Conservation (phyloP, 306 rosid species). For the Cyclanthera cordifolia region DNA sequence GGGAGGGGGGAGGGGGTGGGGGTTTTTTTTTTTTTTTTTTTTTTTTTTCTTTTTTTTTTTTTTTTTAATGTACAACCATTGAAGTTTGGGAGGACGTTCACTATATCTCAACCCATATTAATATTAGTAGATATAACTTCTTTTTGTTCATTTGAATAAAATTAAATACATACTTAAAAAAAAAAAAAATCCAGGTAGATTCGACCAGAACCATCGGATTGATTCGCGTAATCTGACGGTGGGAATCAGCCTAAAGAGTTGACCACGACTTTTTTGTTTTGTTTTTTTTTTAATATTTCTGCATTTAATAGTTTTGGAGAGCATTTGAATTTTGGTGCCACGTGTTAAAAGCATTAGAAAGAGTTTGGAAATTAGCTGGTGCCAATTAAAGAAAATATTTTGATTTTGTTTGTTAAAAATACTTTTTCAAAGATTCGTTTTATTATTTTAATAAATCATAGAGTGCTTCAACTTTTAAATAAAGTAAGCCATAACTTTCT, state of each 20-base stretch:
- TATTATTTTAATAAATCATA: neutral
- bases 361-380: constrained; percentile 14
- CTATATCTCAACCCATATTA: too few relatives aligned
- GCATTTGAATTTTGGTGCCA: constrained; percentile 6
- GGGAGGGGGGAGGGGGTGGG: too few relatives aligned
- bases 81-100: too few relatives aligned
- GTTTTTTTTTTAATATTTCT: neutral
- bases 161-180: too few relatives aligned
- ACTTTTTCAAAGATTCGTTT: too few relatives aligned
- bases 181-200: neutral
- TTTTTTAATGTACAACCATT: too few relatives aligned
- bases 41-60: too few relatives aligned
- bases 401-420: too few relatives aligned
- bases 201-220: constrained; percentile 3
- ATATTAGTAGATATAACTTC: too few relatives aligned
- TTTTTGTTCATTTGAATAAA: too few relatives aligned
- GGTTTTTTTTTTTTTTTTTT: too few relatives aligned
- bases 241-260: constrained; percentile 2
- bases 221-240: constrained; percentile 8
- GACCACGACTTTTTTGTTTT: constrained; percentile 19
- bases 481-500: neutral
- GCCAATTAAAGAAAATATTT: constrained; percentile 4
- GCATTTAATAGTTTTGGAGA: constrained; percentile 8
- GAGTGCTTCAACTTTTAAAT: constrained; percentile 9
- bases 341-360: constrained; percentile 13